These are phyloP conservation scores for Pseudogymnoascus sp. DNA, from an alignment of 2,329 filamentous ascomycete species.

Conservation along the genomic window DNA sequence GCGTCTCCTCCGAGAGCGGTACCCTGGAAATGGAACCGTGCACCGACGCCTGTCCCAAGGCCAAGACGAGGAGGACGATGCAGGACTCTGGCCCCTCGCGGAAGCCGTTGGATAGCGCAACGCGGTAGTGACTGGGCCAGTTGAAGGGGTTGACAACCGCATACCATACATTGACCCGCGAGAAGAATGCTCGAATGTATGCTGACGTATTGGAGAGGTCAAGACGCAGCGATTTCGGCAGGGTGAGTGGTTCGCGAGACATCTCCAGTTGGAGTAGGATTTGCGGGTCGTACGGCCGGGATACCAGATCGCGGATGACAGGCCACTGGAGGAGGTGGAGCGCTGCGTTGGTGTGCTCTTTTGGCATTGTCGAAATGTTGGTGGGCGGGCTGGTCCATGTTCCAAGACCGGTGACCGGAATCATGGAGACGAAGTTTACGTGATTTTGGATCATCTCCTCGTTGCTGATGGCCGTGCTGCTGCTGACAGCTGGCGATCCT, in stretches of 20 bases:
- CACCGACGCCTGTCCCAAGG: conserved; percentile 69
- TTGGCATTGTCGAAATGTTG: conserved; percentile 82
- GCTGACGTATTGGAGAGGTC: conserved; percentile 67
- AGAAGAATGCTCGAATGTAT: conserved; percentile 75
- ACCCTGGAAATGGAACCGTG: conserved; percentile 70
- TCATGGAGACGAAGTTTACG: conserved; percentile 45
- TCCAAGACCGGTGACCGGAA: conserved; percentile 59
- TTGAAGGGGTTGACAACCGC: conserved; percentile 78
- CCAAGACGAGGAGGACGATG: conserved; percentile 70
- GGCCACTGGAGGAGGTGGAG: conserved; percentile 75
- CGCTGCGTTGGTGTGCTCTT: conserved; percentile 73
- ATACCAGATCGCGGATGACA: conserved; percentile 69
- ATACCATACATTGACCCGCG: conserved; percentile 77
- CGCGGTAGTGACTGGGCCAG: conserved; percentile 69
- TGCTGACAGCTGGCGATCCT: conserved; percentile 58
- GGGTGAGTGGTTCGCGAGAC: conserved; percentile 65
- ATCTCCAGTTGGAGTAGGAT: conserved; percentile 77
- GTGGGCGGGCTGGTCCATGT: conserved; percentile 58
- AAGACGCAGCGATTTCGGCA: conserved; percentile 58
- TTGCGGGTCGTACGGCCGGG: conserved; percentile 70
- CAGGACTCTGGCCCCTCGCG: conserved; percentile 75
- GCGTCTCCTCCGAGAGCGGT: conserved; percentile 61
- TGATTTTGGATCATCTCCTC: conserved; percentile 46
- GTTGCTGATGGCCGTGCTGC: conserved; percentile 52
- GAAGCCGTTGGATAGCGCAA: conserved; percentile 68